These are phyloP conservation scores for Podospora australis DNA, from an alignment of 495 filamentous ascomycete species.

Conservation along the genomic window DNA sequence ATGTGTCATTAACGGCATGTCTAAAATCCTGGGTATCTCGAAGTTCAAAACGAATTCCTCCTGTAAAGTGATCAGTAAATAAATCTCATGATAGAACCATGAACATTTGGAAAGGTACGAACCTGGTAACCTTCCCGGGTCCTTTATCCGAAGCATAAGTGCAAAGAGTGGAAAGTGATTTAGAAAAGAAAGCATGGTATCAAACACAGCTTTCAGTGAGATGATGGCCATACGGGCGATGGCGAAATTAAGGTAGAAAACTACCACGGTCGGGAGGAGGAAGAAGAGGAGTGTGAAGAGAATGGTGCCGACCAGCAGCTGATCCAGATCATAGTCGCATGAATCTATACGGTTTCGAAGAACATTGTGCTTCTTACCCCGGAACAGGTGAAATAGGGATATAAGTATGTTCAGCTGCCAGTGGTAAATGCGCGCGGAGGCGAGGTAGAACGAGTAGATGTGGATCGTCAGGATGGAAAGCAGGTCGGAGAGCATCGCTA, in stretches of 20 bases:
- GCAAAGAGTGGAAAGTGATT: constrained; percentile 99
- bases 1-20: constrained; percentile 30
- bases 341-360: constrained; percentile 95
- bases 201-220: constrained; percentile 77
- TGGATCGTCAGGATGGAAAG: constrained; percentile 88
- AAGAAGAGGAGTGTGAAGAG: constrained; percentile 96
- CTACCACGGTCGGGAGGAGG: constrained; percentile 85
- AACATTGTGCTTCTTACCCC: constrained; percentile 96
- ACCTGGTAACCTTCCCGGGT: constrained; percentile 82
- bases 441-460: constrained; percentile 96
- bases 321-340: constrained; percentile 98
- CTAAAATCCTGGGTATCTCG: constrained; percentile 57
- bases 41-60: constrained; percentile 87
- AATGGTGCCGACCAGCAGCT: constrained; percentile 92
- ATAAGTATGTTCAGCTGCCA: constrained; percentile 97
- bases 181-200: constrained; percentile 85
- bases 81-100: neutral
- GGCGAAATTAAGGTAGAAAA: constrained; percentile 96
- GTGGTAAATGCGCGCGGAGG: constrained; percentile 92
- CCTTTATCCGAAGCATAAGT: constrained; percentile 92
- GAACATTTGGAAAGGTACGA: neutral
- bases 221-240: constrained; percentile 93
- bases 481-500: constrained; percentile 91
- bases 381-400: constrained; percentile 95
- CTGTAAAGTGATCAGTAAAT: constrained; percentile 31